phyloP scores from a whole-genome alignment of 2,329 filamentous ascomycete genomes.

The Beauveria caledonica region DNA sequence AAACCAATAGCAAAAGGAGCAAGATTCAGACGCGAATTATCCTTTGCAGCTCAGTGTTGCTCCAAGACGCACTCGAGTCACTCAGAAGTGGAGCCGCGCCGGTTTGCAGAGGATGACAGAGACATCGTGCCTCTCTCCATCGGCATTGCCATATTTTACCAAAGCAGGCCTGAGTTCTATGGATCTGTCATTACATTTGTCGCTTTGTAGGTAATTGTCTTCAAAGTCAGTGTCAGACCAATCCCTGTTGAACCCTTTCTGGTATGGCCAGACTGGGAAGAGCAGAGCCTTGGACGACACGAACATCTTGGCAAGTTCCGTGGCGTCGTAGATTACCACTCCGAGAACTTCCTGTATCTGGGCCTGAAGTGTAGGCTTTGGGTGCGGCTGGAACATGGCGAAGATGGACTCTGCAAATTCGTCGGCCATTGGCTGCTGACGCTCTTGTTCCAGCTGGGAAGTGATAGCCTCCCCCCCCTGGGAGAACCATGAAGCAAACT shows the following conservation, averaged over 20 bases:
- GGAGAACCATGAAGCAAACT: not conserved
- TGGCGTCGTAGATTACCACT: not conserved
- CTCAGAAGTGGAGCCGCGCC: not conserved
- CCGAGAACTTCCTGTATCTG: not conserved
- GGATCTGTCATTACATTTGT: not conserved
- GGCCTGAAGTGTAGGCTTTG: not conserved
- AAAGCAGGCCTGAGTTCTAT: not conserved
- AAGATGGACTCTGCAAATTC: not conserved
- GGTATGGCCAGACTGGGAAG: not conserved
- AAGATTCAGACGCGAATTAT: too few species aligned
- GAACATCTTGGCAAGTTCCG: not conserved
- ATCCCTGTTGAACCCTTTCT: fast-evolving
- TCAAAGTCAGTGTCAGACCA: not conserved
- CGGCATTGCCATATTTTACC: conserved; percentile 2
- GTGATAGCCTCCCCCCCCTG: not conserved
- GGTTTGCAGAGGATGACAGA: not conserved
- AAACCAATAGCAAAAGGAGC: too few species aligned
- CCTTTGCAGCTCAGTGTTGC: too few species aligned
- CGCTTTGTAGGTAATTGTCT: not conserved
- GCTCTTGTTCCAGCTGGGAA: not conserved
- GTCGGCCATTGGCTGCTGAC: not conserved
- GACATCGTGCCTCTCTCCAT: not conserved
- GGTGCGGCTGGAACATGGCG: not conserved
- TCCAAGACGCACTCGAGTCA: not conserved
- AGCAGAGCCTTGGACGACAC: not conserved